Percentiles rank a stretch among this genome's conserved stretches.
Conservation (phyloP, 805 yeast species). For the Ogataea methanolica region DNA sequence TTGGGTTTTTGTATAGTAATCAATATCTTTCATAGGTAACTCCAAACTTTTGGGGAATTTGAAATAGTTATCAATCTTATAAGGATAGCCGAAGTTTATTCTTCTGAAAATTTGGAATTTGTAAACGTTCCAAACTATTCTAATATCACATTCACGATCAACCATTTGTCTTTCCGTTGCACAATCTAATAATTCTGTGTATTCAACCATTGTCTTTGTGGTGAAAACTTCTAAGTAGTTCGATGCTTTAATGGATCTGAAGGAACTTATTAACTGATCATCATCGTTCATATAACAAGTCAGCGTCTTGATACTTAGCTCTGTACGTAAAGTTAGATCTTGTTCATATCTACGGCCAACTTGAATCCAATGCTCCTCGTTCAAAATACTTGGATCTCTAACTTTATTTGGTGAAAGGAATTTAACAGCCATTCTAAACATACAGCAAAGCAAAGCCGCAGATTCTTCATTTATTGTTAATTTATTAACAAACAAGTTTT, state of each 20-base stretch:
- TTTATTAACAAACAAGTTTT: conserved; percentile 26
- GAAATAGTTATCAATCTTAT: conserved; percentile 15
- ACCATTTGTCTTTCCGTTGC: conserved; percentile 31
- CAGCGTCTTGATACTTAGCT: conserved; percentile 27
- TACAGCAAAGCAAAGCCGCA: conserved; percentile 23
- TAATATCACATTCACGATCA: conserved; percentile 29
- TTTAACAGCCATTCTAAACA: conserved; percentile 32
- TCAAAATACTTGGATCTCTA: conserved; percentile 22
- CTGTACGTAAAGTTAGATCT: conserved; percentile 21
- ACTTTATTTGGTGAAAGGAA: conserved; percentile 27
- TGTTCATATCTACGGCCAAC: conserved; percentile 31
- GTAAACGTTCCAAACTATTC: conserved; percentile 38
- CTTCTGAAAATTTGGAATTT: conserved; percentile 31
- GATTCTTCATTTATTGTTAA: conserved; percentile 29
- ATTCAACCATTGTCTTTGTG: conserved; percentile 17
- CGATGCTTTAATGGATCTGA: conserved; percentile 9
- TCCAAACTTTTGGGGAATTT: conserved; percentile 30
- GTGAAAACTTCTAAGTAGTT: conserved; percentile 7
- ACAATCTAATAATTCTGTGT: conserved; percentile 20
- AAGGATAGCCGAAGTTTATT: conserved; percentile 34
- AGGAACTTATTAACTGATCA: conserved; percentile 16
- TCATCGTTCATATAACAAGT: conserved; percentile 23
- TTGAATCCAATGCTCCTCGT: conserved; percentile 35
- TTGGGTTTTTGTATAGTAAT: conserved; percentile 15
- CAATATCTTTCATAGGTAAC: conserved; percentile 30